Evolutionary conservation across 306 rosid genomes (phyloP), one percentile per base, ranked within the genome.

Genomic region (Parietaria judaica): DNA sequence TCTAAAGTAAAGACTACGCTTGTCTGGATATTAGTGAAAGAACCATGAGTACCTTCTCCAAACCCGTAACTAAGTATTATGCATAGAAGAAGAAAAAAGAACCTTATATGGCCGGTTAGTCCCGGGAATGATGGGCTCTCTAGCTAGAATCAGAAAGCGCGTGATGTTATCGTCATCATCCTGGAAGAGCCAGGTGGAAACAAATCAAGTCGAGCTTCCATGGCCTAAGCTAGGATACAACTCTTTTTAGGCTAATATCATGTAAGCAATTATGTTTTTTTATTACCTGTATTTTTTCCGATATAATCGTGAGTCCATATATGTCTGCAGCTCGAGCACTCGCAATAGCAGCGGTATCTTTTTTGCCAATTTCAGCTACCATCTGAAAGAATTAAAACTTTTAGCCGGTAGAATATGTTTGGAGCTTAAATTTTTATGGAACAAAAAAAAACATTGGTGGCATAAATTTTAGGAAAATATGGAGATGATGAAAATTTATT

Each of bases 91-190:
- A 6, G 66, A 36, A 43, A 17, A 56, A 48, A 56, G 54, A 45
- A 90, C 97, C 94, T 83, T 90, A 67, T 72, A 71, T 43, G 72
- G 78, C 68, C 66, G 55, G 68, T 76, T 84, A 36, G 74, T 72
- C 75, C 96, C 83, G 37, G 96, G 85, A 65, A 90, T 83, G 61
- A 79, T 71, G 34, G 95, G 91, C 63, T 90, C 97, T 81, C 97
- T 83, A 35, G 84, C 94, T 39, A 90, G 88, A 64, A 90, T 81
- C 72, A 85, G 74, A 74, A 87, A 90, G 61, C 96, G 96, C 58
- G 96, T 85, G 64, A 90, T 76, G 46, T 83, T 87, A 36, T 76
- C 82, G 4, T 79, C 78, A 35, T 84, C 78, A 68, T 87, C 97
- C 96, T 90, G 78, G 37, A 37, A 77, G 11, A 6, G 51, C 74